phyloP scores from a whole-genome alignment of 2,329 filamentous ascomycete genomes.

The Ambrosiella xylebori region DNA sequence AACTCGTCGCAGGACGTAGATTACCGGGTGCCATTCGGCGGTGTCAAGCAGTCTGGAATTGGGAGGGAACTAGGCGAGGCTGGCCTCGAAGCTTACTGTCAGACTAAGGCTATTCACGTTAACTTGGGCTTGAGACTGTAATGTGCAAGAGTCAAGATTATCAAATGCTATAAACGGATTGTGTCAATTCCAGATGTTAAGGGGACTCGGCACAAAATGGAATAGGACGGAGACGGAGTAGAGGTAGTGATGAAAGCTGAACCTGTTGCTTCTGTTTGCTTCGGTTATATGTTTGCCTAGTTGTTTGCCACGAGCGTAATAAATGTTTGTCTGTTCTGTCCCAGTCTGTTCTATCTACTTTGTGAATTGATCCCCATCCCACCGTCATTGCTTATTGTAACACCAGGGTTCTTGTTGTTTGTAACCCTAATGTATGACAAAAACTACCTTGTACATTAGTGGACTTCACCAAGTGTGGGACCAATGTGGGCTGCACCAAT shows the following conservation, averaged over 20 bases:
- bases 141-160: not conserved
- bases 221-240: too few species aligned
- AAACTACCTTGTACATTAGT: too few species aligned
- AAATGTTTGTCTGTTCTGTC: too few species aligned
- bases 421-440: not conserved
- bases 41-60: slow-evolving; percentile 43
- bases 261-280: not conserved
- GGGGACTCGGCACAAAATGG: not conserved
- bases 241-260: not conserved
- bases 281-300: too few species aligned
- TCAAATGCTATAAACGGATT: slow-evolving; percentile 19
- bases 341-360: too few species aligned
- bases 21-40: slow-evolving; percentile 19
- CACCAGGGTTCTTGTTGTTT: not conserved
- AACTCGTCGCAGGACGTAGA: slow-evolving; percentile 21
- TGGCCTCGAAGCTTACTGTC: slow-evolving; percentile 26
- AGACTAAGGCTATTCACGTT: slow-evolving; percentile 23
- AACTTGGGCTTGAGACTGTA: slow-evolving; percentile 19
- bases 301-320: too few species aligned
- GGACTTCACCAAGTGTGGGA: not conserved
- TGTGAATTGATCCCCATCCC: too few species aligned
- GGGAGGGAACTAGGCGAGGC: slow-evolving; percentile 31
- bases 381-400: too few species aligned
- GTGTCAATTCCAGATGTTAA: not conserved
- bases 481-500: not conserved